Conservation (phyloP, 257 asterid species). For the Salvia rosmarinus region DNA sequence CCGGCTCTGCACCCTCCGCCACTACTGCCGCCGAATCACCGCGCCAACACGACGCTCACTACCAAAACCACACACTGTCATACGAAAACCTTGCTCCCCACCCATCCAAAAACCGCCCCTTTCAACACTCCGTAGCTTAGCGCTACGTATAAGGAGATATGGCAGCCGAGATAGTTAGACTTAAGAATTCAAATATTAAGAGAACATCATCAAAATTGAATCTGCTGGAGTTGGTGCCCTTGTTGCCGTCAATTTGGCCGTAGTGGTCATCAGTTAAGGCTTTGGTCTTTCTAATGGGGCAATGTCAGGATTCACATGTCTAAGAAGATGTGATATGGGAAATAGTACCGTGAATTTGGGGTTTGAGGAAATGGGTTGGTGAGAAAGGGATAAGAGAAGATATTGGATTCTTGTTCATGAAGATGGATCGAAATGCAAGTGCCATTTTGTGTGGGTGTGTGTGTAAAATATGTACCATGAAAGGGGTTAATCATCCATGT, state of each 20-base stretch:
- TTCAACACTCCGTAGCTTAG: slow-evolving; percentile 46
- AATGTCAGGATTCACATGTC: slow-evolving; percentile 26
- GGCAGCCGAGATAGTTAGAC: slow-evolving; percentile 63
- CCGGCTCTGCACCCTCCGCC: slow-evolving; percentile 64
- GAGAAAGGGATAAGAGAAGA: slow-evolving; percentile 14
- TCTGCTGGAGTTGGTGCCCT: background rate
- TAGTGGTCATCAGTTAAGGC: slow-evolving; percentile 38
- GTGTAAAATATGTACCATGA: background rate
- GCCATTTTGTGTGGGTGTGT: slow-evolving; percentile 56
- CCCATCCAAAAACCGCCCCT: slow-evolving; percentile 45
- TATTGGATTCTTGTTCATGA: slow-evolving; percentile 38
- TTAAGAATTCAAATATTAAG: slow-evolving; percentile 64
- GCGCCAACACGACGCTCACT: slow-evolving; percentile 62
- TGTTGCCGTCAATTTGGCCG: slow-evolving; percentile 21
- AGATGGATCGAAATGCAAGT: slow-evolving; percentile 45
- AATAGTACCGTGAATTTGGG: slow-evolving; percentile 40
- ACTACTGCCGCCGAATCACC: slow-evolving; percentile 79
- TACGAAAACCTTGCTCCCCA: slow-evolving; percentile 50
- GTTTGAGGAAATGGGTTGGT: slow-evolving; percentile 37
- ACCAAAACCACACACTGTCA: slow-evolving; percentile 76
- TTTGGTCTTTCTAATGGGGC: slow-evolving; percentile 36
- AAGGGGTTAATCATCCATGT: background rate
- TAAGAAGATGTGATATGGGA: slow-evolving; percentile 26
- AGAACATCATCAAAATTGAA: slow-evolving; percentile 58
- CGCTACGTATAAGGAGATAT: slow-evolving; percentile 45